Evolutionary conservation across 148 eudicot species (phyloP), one percentile per base, ranked within the genome.

Genomic region (Silene latifolia): DNA sequence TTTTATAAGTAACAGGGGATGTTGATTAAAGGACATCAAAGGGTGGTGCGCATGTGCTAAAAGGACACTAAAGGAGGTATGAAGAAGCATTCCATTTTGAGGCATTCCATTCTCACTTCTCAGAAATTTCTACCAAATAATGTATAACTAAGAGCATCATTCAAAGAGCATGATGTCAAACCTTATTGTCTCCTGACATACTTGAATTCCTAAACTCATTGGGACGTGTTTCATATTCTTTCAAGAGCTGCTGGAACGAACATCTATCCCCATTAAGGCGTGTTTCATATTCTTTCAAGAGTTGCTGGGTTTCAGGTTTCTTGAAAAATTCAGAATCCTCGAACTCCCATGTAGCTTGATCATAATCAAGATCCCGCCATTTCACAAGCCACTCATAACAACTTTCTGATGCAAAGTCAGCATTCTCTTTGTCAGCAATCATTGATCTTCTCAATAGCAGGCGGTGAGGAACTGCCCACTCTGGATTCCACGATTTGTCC

Each of bases 381-480:
- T 90, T 90, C 71, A 92, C 95, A 79, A 92, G 95, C 96, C 96
- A 90, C 77, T 85, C 91, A 77, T 71, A 69, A 20, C 76, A 68
- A 80, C 81, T 74, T 53, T 79, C 64, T 8, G 81, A 76, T 72
- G 24, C 27, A 75, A 57, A 21, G 32, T 60, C 78, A 69, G 59
- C 67, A 67, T 70, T 75, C 69, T 73, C 80, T 54, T 78, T 71
- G 46, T 72, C 79, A 80, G 53, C 70, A 69, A 72, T 66, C 73
- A 87, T 62, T 44, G 80, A 72, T 85, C 95, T 86, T 85, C 83
- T 89, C 81, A 76, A 75, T 56, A 93, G 78, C 76, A 93, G 73
- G 58, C 91, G 91, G 73, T 89, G 89, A 20, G 98, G 91, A 57
- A 81, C 79, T 39, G 72, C 81, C 96, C 96, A 93, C 74, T 87